A percentile compares a stretch with the other conserved stretches of the same genome.
These are phyloP conservation scores for Schizothecium vesticola DNA, from an alignment of 495 filamentous ascomycete species.

Conservation along the genomic window DNA sequence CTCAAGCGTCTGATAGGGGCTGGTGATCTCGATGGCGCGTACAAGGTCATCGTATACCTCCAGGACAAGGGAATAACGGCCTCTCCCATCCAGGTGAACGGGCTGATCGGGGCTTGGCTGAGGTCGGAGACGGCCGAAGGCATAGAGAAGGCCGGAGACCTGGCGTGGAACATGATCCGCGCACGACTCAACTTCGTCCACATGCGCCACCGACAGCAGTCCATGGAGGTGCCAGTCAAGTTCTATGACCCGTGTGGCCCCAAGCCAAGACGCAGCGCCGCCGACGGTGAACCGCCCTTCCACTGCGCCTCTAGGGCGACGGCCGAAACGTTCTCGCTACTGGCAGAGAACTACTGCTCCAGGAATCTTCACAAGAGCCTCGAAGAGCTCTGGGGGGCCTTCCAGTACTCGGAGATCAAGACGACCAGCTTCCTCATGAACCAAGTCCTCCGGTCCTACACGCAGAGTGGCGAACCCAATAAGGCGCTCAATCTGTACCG, in stretches of 20 bases:
- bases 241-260: constrained; percentile 12
- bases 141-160: constrained; percentile 57
- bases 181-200: constrained; percentile 55
- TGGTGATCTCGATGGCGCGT: constrained; percentile 63
- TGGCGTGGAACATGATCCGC: constrained; percentile 75
- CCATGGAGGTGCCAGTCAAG: constrained; percentile 2
- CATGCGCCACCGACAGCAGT: constrained; percentile 19
- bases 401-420: constrained; percentile 54
- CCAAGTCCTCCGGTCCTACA: constrained; percentile 60
- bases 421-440: constrained; percentile 71
- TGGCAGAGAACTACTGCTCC: constrained; percentile 64
- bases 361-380: constrained; percentile 53
- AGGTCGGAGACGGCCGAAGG: constrained; percentile 50
- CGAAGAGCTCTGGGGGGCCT: constrained; percentile 50
- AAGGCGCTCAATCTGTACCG: constrained; percentile 54
- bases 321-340: constrained; percentile 70
- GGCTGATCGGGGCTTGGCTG: constrained; percentile 68
- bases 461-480: constrained; percentile 46
- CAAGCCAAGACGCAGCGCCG: constrained; percentile 11
- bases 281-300: constrained; percentile 23
- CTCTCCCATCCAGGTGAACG: constrained; percentile 67
- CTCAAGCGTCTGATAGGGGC: constrained; percentile 72
- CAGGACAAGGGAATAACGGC: constrained; percentile 58
- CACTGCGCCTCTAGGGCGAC: constrained; percentile 47
- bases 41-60: constrained; percentile 62